Base-by-base conservation (phyloP, 2,329 filamentous ascomycete species). In the Stachybotrys chartarum region DNA sequence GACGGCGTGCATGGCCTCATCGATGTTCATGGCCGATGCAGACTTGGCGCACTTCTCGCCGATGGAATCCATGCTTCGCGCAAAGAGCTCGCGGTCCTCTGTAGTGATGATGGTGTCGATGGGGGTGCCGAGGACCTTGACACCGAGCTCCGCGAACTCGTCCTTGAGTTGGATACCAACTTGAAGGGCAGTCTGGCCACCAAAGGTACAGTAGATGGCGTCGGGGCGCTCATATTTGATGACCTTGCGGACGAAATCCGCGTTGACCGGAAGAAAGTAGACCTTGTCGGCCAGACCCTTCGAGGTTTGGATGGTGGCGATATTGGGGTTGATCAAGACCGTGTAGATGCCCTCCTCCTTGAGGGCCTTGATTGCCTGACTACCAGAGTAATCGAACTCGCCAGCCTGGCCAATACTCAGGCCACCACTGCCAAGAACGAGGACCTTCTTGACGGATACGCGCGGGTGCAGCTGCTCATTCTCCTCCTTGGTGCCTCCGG, bases 321-420 rank as follows among this genome's bases (percentile, higher is more conserved):
- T 97, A 71, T 99, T 99, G 56, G 94, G 94, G 76, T 99, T 99
- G 81, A 99, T 97, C 60, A 99, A 79, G 60, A 99, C 87, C 3
- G 94, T 97, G 78, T 97, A 97, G 66, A 97, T 97, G 58, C 92
- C 93, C 75, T 97, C 94, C 72, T 97, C 89, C 75, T 97, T 97
- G 65, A 99, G 71, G 44, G 94, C 94, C 78, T 99, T 99, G 79
- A 99, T 97, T 50, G 93, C 94, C 74, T 99, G 94, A 72, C 90
- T 95, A 60, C 94, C 94, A 54, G 94, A 97, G 78, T 99, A 99
- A 71, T 99, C 94, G 63, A 99, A 99, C 72, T 99, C 94, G 72
- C 94, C 94, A 61, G 94, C 94, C 73, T 99, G 94, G 14, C 94
- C 94, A 71, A 99, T 99, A 72, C 90, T 96, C 59, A 99, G 82